phyloP scores from a whole-genome alignment of 169 alveolate species.

The Theileria annulata region DNA sequence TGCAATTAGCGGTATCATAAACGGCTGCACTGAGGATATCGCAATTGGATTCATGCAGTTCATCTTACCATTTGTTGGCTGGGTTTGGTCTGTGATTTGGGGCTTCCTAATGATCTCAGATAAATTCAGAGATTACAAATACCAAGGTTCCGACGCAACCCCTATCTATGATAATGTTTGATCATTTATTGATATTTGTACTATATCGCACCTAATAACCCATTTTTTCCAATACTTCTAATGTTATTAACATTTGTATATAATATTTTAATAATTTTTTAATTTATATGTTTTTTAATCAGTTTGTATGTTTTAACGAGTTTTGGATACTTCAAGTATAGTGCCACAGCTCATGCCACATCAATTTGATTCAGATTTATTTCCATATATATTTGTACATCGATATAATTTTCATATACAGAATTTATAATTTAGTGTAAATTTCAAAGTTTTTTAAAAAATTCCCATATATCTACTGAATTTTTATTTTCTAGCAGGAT shows the following conservation, averaged over 20 bases:
- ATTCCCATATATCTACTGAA: too few species aligned
- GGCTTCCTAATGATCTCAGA: slow-evolving; percentile 74
- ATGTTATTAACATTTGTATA: not conserved
- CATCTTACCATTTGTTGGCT: slow-evolving; percentile 77
- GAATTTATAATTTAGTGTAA: not conserved
- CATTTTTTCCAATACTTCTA: not conserved
- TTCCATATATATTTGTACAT: not conserved
- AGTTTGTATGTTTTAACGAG: not conserved
- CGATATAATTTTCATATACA: not conserved
- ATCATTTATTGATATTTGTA: not conserved
- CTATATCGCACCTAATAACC: not conserved
- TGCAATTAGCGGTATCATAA: slow-evolving; percentile 71
- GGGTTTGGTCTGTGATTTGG: slow-evolving; percentile 85
- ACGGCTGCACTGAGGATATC: slow-evolving; percentile 77
- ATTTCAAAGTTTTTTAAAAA: not conserved
- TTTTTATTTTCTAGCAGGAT: too few species aligned
- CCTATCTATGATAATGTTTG: not conserved
- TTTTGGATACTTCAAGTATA: not conserved
- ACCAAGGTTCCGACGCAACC: not conserved
- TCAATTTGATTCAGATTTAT: not conserved
- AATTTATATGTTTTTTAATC: not conserved
- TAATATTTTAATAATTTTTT: not conserved
- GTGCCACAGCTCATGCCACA: not conserved
- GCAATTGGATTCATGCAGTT: slow-evolving; percentile 77
- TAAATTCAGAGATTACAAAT: slow-evolving; percentile 11